phyloP scores from a whole-genome alignment of 768 basidiomycete species.

The Rhodotorula diobovata region DNA sequence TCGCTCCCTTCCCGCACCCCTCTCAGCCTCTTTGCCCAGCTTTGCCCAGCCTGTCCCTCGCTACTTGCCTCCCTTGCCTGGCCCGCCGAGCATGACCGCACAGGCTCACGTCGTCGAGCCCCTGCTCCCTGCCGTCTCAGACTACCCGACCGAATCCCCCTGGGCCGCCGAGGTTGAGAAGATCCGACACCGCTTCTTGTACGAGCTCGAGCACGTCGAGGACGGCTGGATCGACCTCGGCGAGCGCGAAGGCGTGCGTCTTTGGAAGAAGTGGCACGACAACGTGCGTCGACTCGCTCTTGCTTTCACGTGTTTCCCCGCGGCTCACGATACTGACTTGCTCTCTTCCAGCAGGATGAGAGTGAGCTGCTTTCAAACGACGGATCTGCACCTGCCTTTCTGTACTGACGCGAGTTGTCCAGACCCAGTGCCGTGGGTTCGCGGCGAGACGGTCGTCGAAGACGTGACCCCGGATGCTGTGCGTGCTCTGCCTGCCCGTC shows the following conservation, averaged over 20 bases:
- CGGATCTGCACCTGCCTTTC: neutral
- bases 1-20: too few relatives aligned
- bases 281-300: neutral
- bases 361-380: neutral
- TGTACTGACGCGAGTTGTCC: neutral
- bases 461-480: slow-evolving; percentile 19
- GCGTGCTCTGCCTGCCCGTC: neutral
- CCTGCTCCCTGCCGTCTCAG: slow-evolving; percentile 2
- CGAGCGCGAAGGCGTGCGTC: neutral
- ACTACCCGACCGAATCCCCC: slow-evolving; percentile 8
- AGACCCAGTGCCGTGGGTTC: slow-evolving; percentile 8
- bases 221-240: neutral
- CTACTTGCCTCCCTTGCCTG: too few relatives aligned
- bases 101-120: neutral
- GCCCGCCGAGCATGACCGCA: neutral
- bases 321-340: neutral
- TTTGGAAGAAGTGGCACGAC: neutral
- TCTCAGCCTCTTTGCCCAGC: too few relatives aligned
- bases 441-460: slow-evolving; percentile 16
- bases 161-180: slow-evolving; percentile 1
- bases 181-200: slow-evolving; percentile 12
- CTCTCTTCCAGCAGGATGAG: neutral
- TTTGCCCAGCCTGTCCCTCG: too few relatives aligned
- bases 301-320: neutral
- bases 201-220: neutral